Evolutionary conservation across 1,284 basidiomycete species (phyloP).

Genomic region (Papiliotrema nemorosa): DNA sequence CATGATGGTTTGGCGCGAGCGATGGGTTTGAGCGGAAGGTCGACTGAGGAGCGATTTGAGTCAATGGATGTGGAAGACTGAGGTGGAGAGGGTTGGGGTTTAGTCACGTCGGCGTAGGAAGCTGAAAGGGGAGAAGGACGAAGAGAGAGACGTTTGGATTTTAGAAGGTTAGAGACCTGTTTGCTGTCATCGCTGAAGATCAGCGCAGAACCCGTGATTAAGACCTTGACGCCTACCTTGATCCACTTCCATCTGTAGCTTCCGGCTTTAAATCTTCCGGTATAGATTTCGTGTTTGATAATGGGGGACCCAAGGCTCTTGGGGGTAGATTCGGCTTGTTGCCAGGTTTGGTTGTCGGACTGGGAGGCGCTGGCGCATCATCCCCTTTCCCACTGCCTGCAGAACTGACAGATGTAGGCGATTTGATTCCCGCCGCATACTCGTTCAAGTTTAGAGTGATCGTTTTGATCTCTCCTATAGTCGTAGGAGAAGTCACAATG

Average conservation of each 20-base stretch:
- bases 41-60: constrained; percentile 23
- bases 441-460: constrained; percentile 44
- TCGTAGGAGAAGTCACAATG: neutral
- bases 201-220: neutral
- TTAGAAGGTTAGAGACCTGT: constrained; percentile 13
- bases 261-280: too few relatives aligned
- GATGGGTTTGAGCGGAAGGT: constrained; percentile 19
- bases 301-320: neutral
- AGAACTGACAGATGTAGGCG: neutral
- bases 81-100: constrained; percentile 9
- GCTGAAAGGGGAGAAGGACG: constrained; percentile 27
- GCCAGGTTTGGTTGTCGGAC: constrained; percentile 8
- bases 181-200: neutral
- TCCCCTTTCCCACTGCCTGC: neutral
- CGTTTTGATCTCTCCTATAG: constrained; percentile 22
- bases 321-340: constrained; percentile 5
- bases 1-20: constrained; percentile 38
- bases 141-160: constrained; percentile 27
- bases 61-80: constrained; percentile 5
- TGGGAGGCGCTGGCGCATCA: constrained; percentile 4
- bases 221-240: neutral
- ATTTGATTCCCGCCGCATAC: constrained; percentile 22
- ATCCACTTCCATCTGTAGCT: too few relatives aligned
- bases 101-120: constrained; percentile 17
- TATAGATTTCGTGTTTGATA: too few relatives aligned